Percentiles rank a stretch among this genome's conserved stretches.
phyloP scores from a whole-genome alignment of 1,284 basidiomycete species.

The Ceratobasidium sp. region DNA sequence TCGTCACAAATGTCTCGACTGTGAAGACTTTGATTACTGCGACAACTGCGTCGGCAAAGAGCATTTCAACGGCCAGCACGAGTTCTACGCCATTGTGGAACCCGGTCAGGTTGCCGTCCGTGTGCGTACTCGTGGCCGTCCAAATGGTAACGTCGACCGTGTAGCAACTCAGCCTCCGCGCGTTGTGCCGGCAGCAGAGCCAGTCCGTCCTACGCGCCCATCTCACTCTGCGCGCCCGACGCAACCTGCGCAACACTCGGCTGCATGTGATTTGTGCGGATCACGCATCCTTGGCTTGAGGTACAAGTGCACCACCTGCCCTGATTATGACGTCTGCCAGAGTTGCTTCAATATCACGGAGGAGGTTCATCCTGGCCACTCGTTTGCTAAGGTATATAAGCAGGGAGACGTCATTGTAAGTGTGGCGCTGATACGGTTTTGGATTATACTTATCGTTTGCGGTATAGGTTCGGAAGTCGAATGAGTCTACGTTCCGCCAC shows the following conservation, averaged over 20 bases:
- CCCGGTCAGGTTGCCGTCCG: slow-evolving; percentile 76
- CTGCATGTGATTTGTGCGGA: slow-evolving; percentile 80
- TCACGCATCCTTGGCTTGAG: slow-evolving; percentile 75
- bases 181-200: slow-evolving; percentile 2
- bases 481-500: slow-evolving; percentile 41
- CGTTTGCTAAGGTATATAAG: slow-evolving; percentile 76
- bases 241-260: slow-evolving; percentile 65
- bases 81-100: slow-evolving; percentile 75
- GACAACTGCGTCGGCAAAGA: slow-evolving; percentile 66
- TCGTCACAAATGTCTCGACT: slow-evolving; percentile 82
- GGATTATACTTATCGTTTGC: neutral
- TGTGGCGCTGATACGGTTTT: slow-evolving; percentile 23
- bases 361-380: slow-evolving; percentile 82
- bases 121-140: slow-evolving; percentile 36
- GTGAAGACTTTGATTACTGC: slow-evolving; percentile 80
- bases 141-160: slow-evolving; percentile 2
- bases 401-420: slow-evolving; percentile 71
- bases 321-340: slow-evolving; percentile 79
- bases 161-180: slow-evolving; percentile 17
- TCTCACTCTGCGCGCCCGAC: slow-evolving; percentile 8
- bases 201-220: neutral
- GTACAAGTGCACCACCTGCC: slow-evolving; percentile 58
- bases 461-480: slow-evolving; percentile 53
- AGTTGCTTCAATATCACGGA: slow-evolving; percentile 73
- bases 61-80: slow-evolving; percentile 66